Base-by-base conservation (phyloP, 1,284 basidiomycete species). In the Flammula alnicola region DNA sequence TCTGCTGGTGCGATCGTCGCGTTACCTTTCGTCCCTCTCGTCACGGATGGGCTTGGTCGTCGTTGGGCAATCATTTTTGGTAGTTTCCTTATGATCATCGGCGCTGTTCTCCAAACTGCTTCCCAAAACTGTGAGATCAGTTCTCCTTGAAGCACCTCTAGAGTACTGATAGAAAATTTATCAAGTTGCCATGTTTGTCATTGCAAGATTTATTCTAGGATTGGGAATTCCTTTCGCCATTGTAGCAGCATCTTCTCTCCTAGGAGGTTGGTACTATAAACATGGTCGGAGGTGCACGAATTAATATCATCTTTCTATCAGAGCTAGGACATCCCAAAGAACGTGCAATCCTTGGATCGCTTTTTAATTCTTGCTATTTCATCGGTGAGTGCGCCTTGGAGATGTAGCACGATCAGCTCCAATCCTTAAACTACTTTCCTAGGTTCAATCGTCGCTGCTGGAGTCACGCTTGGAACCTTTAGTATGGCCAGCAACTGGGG, bases 161-260 rank as follows among this genome's bases (percentile, higher is more conserved):
- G 9, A 16, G 38, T 19, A n/a, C 6, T 35, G 17, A 17, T n/a
- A 16, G 6, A 19, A 14, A 41, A 27, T 20, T 33, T 16, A n/a
- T n/a, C 6, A 14, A 79, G 78, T 77, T 48, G 77, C 72, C 0
- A 81, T 81, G 79, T 83, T 81, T 56, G 69, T 81, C 14, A 64
- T 76, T 37, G 69, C 76, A 8, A 71, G 77, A 22, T 67, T 74
- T 41, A 66, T 79, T 33, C 57, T 79, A 14, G 77, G 77, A 19
- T 59, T 77, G 14, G 77, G 77, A 30, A 77, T 79, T 33, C 74
- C 76, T 0, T 75, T 78, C 48, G 74, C 75, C 11, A 78, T 78
- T 51, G 73, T 77, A 11, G 75, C 71, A 6, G 76, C 75, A 1
- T 76, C 76, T 0, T 76, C 75, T 19, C 59, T 77, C 11, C 73